phyloP scores from a whole-genome alignment of 345 rosid species.

The Streptanthus diversifolius region DNA sequence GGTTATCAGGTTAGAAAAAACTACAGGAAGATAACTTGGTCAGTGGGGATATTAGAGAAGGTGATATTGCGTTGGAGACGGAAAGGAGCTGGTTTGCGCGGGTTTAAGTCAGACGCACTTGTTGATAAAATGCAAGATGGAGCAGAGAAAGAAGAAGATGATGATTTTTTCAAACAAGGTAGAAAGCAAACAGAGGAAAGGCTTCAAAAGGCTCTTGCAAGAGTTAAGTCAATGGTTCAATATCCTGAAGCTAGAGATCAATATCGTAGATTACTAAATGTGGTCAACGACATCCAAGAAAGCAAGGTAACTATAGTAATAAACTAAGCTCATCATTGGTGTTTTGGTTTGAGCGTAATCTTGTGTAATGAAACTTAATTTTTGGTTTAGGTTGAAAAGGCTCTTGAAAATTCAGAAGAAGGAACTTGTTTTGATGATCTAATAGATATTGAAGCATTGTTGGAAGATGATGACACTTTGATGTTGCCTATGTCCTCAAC shows the following conservation, averaged over 20 bases:
- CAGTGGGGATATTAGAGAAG: constrained; percentile 88
- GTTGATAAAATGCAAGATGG: constrained; percentile 41
- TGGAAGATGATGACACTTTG: constrained; percentile 46
- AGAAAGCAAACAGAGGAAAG: constrained; percentile 86
- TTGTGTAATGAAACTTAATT: neutral
- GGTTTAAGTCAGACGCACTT: constrained; percentile 65
- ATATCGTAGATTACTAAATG: constrained; percentile 69
- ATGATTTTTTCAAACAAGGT: constrained; percentile 81
- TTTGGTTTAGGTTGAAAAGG: constrained; percentile 37
- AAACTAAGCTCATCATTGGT: neutral
- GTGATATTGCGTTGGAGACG: constrained; percentile 93
- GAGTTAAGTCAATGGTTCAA: constrained; percentile 91
- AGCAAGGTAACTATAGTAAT: constrained; percentile 48
- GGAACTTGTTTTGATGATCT: constrained; percentile 44
- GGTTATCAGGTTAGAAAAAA: constrained; percentile 89
- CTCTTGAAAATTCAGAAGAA: constrained; percentile 34
- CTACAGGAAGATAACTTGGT: constrained; percentile 77
- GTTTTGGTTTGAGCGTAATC: neutral
- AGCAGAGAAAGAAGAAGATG: constrained; percentile 60
- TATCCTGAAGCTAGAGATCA: constrained; percentile 93
- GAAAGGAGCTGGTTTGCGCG: constrained; percentile 84
- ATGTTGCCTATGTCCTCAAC: constrained; percentile 44
- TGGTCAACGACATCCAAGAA: constrained; percentile 71
- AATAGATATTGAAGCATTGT: constrained; percentile 51
- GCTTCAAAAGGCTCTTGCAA: constrained; percentile 69